These are phyloP conservation scores for Diaporthe humulicola DNA, from an alignment of 2,329 filamentous ascomycete species.

Conservation along the genomic window DNA sequence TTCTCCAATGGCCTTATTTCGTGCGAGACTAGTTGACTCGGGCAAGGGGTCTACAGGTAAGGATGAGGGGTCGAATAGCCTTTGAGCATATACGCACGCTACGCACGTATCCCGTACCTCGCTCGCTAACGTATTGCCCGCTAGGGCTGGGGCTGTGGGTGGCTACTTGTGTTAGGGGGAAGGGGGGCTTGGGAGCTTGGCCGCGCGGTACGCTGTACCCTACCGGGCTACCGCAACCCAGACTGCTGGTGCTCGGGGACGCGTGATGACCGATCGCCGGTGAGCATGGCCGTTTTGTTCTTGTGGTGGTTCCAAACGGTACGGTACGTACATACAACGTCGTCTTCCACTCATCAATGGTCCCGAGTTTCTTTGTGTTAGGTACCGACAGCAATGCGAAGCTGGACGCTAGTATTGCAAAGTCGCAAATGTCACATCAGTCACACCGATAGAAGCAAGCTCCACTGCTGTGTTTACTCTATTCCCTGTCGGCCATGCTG, in stretches of 20 bases:
- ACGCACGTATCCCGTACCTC: conserved; percentile 8
- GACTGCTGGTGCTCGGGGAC: conserved; percentile 12
- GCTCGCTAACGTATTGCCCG: neutral
- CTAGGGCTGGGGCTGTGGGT: neutral
- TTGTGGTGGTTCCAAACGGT: neutral
- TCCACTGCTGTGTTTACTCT: neutral
- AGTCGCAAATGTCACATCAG: neutral
- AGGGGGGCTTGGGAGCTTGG: neutral
- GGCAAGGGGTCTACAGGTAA: neutral
- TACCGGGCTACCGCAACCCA: neutral
- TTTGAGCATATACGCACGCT: conserved; percentile 9
- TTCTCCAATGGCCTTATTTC: neutral
- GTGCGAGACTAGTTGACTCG: neutral
- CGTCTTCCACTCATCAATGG: neutral
- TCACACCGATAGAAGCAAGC: conserved; percentile 11
- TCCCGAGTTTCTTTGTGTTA: neutral
- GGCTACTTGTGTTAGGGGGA: neutral
- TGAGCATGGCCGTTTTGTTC: neutral
- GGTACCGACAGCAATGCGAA: neutral
- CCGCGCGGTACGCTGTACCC: conserved; percentile 1
- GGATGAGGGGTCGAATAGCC: conserved; percentile 9
- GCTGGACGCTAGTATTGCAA: neutral
- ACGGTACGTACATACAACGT: too few species aligned
- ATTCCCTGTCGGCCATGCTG: neutral
- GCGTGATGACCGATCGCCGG: conserved; percentile 7